Base-by-base conservation (phyloP, 257 asterid species). In the Jacaranda mimosifolia region DNA sequence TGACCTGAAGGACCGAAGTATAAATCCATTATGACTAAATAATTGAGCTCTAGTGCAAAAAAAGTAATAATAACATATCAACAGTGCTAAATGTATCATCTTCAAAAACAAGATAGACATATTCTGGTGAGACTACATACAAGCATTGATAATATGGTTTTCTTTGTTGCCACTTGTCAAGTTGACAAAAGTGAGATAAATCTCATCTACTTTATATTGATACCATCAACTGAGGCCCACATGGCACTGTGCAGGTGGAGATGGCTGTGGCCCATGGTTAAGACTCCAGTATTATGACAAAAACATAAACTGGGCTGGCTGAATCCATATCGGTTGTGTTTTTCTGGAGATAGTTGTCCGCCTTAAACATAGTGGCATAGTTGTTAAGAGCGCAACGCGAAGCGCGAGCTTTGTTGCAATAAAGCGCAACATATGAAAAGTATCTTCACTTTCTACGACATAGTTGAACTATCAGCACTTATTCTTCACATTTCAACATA, bases 1-100 rank as follows among this genome's bases (percentile, higher is more conserved):
- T 92, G 68, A 94, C 90, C 99, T 94, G 88, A 79, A 85, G 63
- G 70, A 79, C 63, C 63, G 79, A 74, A 75, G 58, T 8, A 67
- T 11, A 48, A 43, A 46, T 62, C 60, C 67, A 72, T 63, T 68
- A 49, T 57, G 38, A 75, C 51, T 62, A 19, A 62, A 57, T 17
- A 14, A 72, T 73, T 39, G 56, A 59, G 45, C 62, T 56, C 43
- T 71, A 32, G 65, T 21, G 66, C 38, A 70, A 7, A 45, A 73
- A 63, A 21, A 51, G 74, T 26, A 26, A 26, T 26, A 66, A 17
- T 38, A 32, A 68, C 45, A 72, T n/a, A 38, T 53, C 36, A 76
- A 67, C 46, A 68, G 43, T 38, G 36, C 79, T 55, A 77, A 45
- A 65, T 26, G 35, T 15, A 26, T 39, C 70, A 17, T 53, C 40